phyloP scores from a whole-genome alignment of 31 red algal species.

The Odonthalia washingtoniensis region DNA sequence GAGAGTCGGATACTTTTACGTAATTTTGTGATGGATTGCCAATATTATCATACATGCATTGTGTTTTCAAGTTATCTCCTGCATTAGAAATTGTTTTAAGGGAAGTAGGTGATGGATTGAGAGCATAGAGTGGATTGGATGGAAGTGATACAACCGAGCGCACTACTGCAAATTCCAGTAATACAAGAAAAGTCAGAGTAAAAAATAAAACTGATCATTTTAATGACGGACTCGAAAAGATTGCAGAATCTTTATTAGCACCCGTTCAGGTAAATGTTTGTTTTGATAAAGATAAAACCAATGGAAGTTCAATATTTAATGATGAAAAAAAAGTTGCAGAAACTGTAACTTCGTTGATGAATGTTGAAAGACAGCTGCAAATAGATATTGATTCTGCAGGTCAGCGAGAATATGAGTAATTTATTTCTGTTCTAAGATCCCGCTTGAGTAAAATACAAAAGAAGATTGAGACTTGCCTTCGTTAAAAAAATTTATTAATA shows the following conservation, averaged over 20 bases:
- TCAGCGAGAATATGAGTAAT: background rate
- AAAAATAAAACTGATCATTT: background rate
- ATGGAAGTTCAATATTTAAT: background rate
- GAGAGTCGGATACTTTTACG: constrained; percentile 28
- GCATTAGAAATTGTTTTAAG: constrained; percentile 54
- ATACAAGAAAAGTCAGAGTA: background rate
- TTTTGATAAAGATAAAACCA: background rate
- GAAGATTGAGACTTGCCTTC: background rate
- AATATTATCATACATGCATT: too few relatives aligned
- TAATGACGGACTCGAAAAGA: background rate
- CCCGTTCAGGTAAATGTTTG: background rate
- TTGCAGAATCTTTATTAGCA: background rate
- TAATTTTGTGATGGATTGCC: constrained; percentile 19
- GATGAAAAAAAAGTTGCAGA: background rate
- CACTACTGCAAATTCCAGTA: background rate
- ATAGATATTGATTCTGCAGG: background rate
- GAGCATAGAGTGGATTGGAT: background rate
- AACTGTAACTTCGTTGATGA: background rate
- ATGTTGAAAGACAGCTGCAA: background rate
- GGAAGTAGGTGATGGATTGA: background rate
- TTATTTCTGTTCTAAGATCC: background rate
- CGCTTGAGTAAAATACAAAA: too few relatives aligned
- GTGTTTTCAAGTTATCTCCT: too few relatives aligned
- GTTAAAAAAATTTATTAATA: too few relatives aligned
- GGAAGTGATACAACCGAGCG: background rate